phyloP scores from a whole-genome alignment of 257 asterid species.

The Verbena officinalis region DNA sequence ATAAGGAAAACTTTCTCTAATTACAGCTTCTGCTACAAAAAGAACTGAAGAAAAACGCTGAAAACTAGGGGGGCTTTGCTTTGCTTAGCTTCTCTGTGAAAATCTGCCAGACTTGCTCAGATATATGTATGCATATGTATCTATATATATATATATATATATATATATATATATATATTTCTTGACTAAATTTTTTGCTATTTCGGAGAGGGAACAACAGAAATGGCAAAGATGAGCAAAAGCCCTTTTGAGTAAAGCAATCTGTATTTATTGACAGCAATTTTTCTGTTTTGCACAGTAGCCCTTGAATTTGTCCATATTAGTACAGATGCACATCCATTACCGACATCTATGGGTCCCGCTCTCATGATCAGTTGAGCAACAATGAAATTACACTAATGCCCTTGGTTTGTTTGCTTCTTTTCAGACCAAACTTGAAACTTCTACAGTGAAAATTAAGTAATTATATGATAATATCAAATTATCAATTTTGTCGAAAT shows the following conservation, averaged over 20 bases:
- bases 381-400: background rate
- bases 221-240: conserved; percentile 26
- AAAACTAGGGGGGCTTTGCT: conserved; percentile 28
- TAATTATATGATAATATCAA: background rate
- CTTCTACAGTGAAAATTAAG: conserved; percentile 16
- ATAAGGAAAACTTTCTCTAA: conserved; percentile 13
- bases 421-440: background rate
- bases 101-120: conserved; percentile 11
- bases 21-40: conserved; percentile 10
- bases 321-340: conserved; percentile 28
- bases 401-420: conserved; percentile 6
- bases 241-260: conserved; percentile 8
- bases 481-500: too few species aligned
- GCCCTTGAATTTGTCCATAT: conserved; percentile 33
- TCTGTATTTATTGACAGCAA: conserved; percentile 35
- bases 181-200: too few species aligned
- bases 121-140: background rate
- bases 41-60: conserved; percentile 25
- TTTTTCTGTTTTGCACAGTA: conserved; percentile 2
- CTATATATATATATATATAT: background rate
- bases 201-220: conserved; percentile 11
- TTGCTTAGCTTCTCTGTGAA: background rate
- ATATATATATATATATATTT: too few species aligned
- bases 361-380: background rate
- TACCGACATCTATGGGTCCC: conserved; percentile 38